phyloP scores from a whole-genome alignment of 2,329 filamentous ascomycete genomes.

The Botryotinia calthae region DNA sequence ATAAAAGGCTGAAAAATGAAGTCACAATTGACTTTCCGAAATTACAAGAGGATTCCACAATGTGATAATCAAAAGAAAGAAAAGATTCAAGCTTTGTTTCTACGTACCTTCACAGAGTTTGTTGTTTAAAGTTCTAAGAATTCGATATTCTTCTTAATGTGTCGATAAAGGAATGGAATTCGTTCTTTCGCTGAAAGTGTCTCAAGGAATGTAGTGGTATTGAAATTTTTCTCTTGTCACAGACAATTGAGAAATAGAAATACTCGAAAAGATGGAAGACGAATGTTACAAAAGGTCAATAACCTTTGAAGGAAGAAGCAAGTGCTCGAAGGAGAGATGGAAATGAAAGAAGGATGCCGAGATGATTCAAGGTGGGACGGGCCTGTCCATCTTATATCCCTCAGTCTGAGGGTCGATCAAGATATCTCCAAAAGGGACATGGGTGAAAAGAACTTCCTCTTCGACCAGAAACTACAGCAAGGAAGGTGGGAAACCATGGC shows the following conservation, averaged over 20 bases:
- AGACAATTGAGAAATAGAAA: slow-evolving; percentile 1
- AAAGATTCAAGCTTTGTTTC: not conserved
- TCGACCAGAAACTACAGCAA: slow-evolving; percentile 10
- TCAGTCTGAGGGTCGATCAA: not conserved
- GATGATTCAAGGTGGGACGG: not conserved
- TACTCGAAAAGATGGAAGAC: not conserved
- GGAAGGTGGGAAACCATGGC: slow-evolving; percentile 13
- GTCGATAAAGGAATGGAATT: slow-evolving; percentile 8
- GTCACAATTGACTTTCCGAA: not conserved
- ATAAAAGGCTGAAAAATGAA: not conserved
- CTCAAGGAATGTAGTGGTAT: slow-evolving; percentile 3
- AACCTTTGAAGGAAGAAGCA: not conserved
- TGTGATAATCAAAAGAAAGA: not conserved
- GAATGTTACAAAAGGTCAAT: not conserved
- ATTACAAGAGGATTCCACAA: not conserved
- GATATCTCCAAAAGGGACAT: not conserved
- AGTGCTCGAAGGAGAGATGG: slow-evolving; percentile 6
- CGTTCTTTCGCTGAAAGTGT: slow-evolving; percentile 10
- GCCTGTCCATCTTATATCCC: slow-evolving; percentile 16
- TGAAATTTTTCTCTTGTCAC: not conserved
- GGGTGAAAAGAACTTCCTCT: not conserved
- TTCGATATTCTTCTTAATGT: slow-evolving; percentile 3
- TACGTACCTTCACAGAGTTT: slow-evolving; percentile 8
- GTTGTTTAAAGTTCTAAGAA: not conserved
- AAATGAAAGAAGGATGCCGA: slow-evolving; percentile 7